These are phyloP conservation scores for Fusarium nisikadoi DNA, from an alignment of 2,329 filamentous ascomycete species.

Conservation along the genomic window DNA sequence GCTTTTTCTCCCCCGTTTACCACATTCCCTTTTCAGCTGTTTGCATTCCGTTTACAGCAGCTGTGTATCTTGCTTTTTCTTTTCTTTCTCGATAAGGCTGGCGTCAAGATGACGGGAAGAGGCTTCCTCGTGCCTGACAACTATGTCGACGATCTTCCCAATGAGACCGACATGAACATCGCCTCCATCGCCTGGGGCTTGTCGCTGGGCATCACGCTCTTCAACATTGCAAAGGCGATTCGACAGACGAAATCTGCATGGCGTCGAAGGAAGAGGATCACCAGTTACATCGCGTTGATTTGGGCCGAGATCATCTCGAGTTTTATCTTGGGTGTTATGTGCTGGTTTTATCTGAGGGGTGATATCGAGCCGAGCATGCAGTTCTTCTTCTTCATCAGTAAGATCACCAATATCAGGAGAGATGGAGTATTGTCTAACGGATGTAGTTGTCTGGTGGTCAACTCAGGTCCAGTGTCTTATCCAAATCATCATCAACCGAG, in stretches of 20 bases:
- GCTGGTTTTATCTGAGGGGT: slow-evolving; percentile 41
- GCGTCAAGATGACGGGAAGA: slow-evolving; percentile 29
- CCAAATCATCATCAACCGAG: slow-evolving; percentile 64
- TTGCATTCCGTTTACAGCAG: background rate
- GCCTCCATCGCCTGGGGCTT: slow-evolving; percentile 45
- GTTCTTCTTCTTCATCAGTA: slow-evolving; percentile 45
- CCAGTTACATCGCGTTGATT: slow-evolving; percentile 34
- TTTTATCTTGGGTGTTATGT: slow-evolving; percentile 38
- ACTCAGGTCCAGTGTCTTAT: slow-evolving; percentile 57
- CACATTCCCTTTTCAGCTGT: slow-evolving; percentile 5
- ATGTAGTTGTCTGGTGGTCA: slow-evolving; percentile 44
- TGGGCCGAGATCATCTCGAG: slow-evolving; percentile 44
- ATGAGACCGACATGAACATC: slow-evolving; percentile 42
- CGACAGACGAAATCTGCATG: slow-evolving; percentile 32
- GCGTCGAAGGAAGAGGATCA: slow-evolving; percentile 37
- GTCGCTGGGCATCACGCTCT: slow-evolving; percentile 40
- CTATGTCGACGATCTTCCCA: slow-evolving; percentile 31
- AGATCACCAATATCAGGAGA: background rate
- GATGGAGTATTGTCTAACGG: background rate
- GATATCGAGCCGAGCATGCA: slow-evolving; percentile 47
- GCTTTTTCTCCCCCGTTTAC: background rate
- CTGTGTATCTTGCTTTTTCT: background rate
- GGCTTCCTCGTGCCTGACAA: slow-evolving; percentile 39
- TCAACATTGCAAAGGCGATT: slow-evolving; percentile 40
- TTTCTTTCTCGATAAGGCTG: background rate